phyloP scores from a whole-genome alignment of 2,329 filamentous ascomycete genomes.

The Exophiala phaeomuriformis region DNA sequence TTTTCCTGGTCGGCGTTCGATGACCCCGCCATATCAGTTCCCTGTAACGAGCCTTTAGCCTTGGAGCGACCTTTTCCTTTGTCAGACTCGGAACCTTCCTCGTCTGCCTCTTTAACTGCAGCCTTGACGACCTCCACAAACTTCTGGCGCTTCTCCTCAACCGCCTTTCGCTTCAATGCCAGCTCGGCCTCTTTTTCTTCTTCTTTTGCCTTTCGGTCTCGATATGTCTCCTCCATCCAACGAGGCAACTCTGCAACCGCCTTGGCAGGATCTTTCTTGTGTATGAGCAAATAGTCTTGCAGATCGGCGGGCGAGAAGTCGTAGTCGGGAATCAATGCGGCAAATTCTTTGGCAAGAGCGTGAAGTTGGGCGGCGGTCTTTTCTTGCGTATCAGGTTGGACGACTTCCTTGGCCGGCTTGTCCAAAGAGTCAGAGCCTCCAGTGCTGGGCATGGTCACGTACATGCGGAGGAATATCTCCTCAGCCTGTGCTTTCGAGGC shows the following conservation, averaged over 20 bases:
- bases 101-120: slow-evolving; percentile 11
- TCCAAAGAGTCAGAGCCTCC: neutral
- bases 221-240: slow-evolving; percentile 32
- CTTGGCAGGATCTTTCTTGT: slow-evolving; percentile 43
- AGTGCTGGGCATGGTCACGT: slow-evolving; percentile 20
- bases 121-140: slow-evolving; percentile 16
- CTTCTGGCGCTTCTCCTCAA: slow-evolving; percentile 5
- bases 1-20: neutral
- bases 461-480: slow-evolving; percentile 31
- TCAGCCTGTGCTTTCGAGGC: slow-evolving; percentile 27
- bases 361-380: slow-evolving; percentile 27
- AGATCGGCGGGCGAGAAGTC: slow-evolving; percentile 48
- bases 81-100: neutral
- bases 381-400: neutral
- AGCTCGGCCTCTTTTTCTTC: slow-evolving; percentile 23
- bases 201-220: slow-evolving; percentile 20
- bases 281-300: slow-evolving; percentile 46
- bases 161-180: slow-evolving; percentile 11
- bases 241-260: slow-evolving; percentile 39
- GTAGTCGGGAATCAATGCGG: slow-evolving; percentile 40
- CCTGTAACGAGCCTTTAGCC: neutral
- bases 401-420: neutral
- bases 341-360: slow-evolving; percentile 41
- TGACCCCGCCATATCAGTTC: neutral
- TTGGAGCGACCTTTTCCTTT: neutral